Base-by-base conservation (phyloP, 2,329 filamentous ascomycete genomes). In the Paraphaeosphaeria sporulosa region DNA sequence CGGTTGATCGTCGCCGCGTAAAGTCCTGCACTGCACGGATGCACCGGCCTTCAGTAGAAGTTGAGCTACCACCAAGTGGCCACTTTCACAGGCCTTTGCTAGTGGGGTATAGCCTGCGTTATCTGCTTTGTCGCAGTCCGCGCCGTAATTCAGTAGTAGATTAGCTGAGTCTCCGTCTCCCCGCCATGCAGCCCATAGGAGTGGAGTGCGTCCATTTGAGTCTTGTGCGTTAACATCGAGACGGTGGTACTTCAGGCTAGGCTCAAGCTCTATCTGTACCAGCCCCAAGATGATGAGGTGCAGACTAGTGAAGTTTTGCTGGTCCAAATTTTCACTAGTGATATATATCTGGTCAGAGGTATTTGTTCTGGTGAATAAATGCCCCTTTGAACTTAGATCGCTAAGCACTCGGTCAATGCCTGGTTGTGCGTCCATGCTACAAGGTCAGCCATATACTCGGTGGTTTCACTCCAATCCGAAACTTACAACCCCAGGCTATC, bases 111-210 rank as follows among this genome's bases (percentile, higher is more conserved):
- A 59, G 3, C 19, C n/a, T 30, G 59, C 58, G 32, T 48, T 23
- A n/a, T 63, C 61, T 1, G 13, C 27, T n/a, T 52, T 56, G 30
- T 61, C 44, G 27, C 57, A 44, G 30, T 59, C 55, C 3, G 59
- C 61, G 21, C 58, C 51, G 48, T 58, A 50, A 12, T 40, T 46
- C 25, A 63, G 34, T 15, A 63, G 55, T 7, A 63, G 27, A 27
- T 42, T 43, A 19, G 61, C 55, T 13, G 10, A 50, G 4, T 12
- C 36, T 46, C 25, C n/a, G 44, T 63, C 51, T 13, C 58, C 58
- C 42, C 58, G 23, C 61, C 58, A 60, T 36, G 61, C 58, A 27
- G 55, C 61, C 61, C 61, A 61, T 8, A 58, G 46, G 3, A 60
- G 40, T 7, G 57, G 44, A 12, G 57, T 63, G 17, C 58, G 44